These are phyloP conservation scores for Sarcocystis neurona DNA, from an alignment of 169 alveolate species.

Conservation along the genomic window DNA sequence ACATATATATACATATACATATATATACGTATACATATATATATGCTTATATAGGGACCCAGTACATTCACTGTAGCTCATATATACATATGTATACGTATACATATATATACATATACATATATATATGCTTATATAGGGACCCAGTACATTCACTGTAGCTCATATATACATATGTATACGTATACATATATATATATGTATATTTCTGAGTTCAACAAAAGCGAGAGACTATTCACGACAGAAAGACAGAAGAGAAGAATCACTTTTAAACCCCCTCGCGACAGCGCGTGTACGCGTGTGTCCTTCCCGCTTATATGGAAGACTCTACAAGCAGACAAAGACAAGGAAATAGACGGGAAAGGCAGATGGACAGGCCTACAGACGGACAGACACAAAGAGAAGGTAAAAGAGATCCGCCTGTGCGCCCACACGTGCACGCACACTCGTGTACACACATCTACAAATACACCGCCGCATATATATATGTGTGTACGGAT, in stretches of 20 bases:
- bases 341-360: not conserved
- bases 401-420: not conserved
- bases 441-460: not conserved
- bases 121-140: not conserved
- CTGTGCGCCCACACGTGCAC: too few relatives aligned
- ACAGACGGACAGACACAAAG: conserved; percentile 1
- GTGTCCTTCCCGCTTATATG: not conserved
- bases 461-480: not conserved
- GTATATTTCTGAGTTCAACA: not conserved
- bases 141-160: not conserved
- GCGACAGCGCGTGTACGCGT: not conserved
- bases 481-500: not conserved
- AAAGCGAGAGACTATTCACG: not conserved
- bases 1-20: not conserved
- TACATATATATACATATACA: not conserved
- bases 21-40: not conserved
- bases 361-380: not conserved
- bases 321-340: not conserved
- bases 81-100: not conserved
- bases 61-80: not conserved
- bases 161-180: not conserved
- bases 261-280: not conserved
- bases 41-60: not conserved
- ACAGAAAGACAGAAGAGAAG: not conserved
- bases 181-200: not conserved